These are phyloP conservation scores for Leishmania tarentolae DNA, from an alignment of 208 protist genomes.

Conservation along the genomic window DNA sequence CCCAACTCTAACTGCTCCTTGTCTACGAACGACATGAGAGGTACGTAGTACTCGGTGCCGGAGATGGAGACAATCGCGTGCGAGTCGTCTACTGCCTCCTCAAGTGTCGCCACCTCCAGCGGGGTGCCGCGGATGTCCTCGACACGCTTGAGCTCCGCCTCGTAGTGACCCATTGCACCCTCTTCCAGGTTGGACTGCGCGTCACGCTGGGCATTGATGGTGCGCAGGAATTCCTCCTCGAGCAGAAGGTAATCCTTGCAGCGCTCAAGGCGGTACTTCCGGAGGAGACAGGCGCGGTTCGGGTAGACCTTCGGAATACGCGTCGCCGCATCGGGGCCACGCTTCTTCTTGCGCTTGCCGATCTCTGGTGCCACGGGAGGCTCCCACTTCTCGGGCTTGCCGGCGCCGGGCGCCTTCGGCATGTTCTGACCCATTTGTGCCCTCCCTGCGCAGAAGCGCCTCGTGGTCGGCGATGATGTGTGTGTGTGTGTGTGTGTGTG, in stretches of 20 bases:
- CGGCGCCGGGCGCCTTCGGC: slow-evolving; percentile 44
- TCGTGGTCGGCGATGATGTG: neutral
- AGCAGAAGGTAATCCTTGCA: slow-evolving; percentile 99
- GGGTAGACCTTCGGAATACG: slow-evolving; percentile 94
- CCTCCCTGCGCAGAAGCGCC: neutral
- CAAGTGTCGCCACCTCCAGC: slow-evolving; percentile 97
- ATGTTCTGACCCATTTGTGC: slow-evolving; percentile 74
- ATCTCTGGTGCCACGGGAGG: slow-evolving; percentile 94
- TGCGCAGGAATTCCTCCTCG: slow-evolving; percentile 99
- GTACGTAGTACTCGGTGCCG: slow-evolving; percentile 99
- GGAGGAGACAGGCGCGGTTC: slow-evolving; percentile 96
- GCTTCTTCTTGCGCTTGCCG: slow-evolving; percentile 91
- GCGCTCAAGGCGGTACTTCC: slow-evolving; percentile 97
- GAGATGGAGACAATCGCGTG: slow-evolving; percentile 98
- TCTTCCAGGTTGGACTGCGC: slow-evolving; percentile 84
- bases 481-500: neutral
- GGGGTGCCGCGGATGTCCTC: slow-evolving; percentile 98
- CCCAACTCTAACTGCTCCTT: slow-evolving; percentile 98
- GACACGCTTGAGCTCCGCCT: slow-evolving; percentile 96
- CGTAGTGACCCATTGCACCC: slow-evolving; percentile 83
- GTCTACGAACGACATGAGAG: slow-evolving; percentile 99
- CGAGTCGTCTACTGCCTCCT: slow-evolving; percentile 99
- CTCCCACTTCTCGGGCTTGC: slow-evolving; percentile 93
- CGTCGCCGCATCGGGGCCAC: slow-evolving; percentile 75
- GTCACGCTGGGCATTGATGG: slow-evolving; percentile 77